A percentile compares a stretch with the other conserved stretches of the same genome.
These are phyloP conservation scores for Talaromyces liani DNA, from an alignment of 495 filamentous ascomycete genomes.

Conservation along the genomic window DNA sequence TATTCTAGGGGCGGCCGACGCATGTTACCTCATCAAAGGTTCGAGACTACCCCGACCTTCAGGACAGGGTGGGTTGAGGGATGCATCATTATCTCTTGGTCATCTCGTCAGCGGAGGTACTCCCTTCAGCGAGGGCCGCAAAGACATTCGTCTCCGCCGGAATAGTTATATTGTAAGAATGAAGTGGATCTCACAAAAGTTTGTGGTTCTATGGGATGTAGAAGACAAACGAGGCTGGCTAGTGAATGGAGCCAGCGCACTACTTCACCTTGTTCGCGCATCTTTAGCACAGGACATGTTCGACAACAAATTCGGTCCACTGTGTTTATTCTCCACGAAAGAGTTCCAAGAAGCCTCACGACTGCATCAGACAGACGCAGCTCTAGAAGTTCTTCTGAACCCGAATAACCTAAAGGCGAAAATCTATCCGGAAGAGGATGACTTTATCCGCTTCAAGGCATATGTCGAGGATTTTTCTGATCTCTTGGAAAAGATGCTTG, in stretches of 20 bases:
- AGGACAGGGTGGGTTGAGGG: neutral
- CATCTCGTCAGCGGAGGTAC: neutral
- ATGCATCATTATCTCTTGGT: neutral
- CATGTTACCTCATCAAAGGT: neutral
- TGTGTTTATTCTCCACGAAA: conserved; percentile 5
- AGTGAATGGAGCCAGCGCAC: conserved; percentile 27
- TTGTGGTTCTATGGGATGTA: conserved; percentile 28
- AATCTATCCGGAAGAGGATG: conserved; percentile 12
- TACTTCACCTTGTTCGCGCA: conserved; percentile 31
- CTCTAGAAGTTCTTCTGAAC: conserved; percentile 11
- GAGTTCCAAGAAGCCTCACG: neutral
- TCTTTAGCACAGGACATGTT: conserved; percentile 18
- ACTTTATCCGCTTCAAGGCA: conserved; percentile 15
- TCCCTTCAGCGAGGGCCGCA: neutral
- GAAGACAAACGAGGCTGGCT: conserved; percentile 29
- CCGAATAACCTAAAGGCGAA: conserved; percentile 14
- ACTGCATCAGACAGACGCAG: neutral
- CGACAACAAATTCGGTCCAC: conserved; percentile 10
- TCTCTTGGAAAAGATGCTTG: conserved; percentile 23
- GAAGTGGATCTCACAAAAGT: conserved; percentile 9
- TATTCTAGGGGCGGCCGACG: neutral
- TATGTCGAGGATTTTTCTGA: conserved; percentile 16
- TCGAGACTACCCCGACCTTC: neutral
- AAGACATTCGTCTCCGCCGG: neutral
- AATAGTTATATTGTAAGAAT: neutral